Evolutionary conservation across 73 alveolate species (phyloP).

Genomic region (Uronychia setigera): DNA sequence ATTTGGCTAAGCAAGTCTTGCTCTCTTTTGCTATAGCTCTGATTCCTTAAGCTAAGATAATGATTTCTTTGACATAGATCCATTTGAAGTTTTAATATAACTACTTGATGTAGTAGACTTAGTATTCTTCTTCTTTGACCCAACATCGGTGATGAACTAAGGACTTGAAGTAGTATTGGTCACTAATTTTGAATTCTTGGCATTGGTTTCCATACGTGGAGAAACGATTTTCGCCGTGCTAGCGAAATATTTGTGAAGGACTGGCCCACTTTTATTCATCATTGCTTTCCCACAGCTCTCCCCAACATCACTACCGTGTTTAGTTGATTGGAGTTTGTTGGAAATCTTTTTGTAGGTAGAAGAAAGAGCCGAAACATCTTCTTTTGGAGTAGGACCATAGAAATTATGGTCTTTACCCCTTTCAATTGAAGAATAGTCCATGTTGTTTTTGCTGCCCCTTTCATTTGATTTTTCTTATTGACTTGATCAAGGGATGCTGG

Average conservation of each 20-base stretch:
- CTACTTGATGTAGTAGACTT: too few species aligned
- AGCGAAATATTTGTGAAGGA: not conserved
- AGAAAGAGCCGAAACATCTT: not conserved
- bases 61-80: too few species aligned
- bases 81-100: too few species aligned
- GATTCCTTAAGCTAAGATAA: not conserved
- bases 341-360: not conserved
- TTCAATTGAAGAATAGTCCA: not conserved
- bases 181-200: not conserved
- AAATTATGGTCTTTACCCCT: not conserved
- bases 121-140: not conserved
- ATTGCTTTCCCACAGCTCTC: not conserved
- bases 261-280: not conserved
- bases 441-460: not conserved
- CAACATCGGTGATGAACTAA: not conserved
- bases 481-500: too few species aligned
- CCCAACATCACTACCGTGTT: not conserved
- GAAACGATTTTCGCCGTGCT: not conserved
- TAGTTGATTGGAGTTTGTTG: not conserved
- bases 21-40: not conserved
- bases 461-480: not conserved
- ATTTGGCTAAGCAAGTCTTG: not conserved
- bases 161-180: not conserved
- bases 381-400: not conserved
- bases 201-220: not conserved